Evolutionary conservation across 2,329 filamentous ascomycete genomes (phyloP), one percentile per base, ranked within the genome.

Genomic region (Byssoonygena ceratinophila): DNA sequence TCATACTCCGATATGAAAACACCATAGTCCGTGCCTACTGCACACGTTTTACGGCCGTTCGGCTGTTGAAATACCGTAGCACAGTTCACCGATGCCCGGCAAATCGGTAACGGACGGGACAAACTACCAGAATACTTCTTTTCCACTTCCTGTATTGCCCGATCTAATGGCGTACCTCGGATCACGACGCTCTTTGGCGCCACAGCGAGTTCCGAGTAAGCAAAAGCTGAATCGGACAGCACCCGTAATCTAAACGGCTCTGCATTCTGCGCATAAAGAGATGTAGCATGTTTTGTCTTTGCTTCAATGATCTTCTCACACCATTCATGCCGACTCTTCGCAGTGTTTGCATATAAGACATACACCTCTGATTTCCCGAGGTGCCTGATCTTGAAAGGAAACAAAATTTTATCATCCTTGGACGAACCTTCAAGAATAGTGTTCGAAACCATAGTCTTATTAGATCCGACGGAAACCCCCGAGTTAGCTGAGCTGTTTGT

Each of bases 321-420:
- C 94, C 94, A 98, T 46, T 94, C 87, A 56, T 82, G 76, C 53
- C 92, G 80, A 60, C 83, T 85, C 56, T 84, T 78, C 1, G 83
- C 79, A 1, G 82, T 84, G 4, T 84, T 80, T 0, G 91, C 90
- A 66, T 94, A 97, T 1, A 98, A 74, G 0, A 86, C 95, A 66
- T 96, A 97, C 0, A 87, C 83, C 60, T 95, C 90, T 45, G 43
- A 66, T 57, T 94, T 87, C 11, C 94, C 92, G 18, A 98, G 78
- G 71, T 98, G 92, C 71, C 96, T 96, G 65, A 98, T 81, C 59
- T 83, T 83, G 80, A 98, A 98, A 0, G 94, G 92, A 65, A 90
- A 98, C 60, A 98, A 71, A 43, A 92, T 85, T 66, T 84, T 87
- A 64, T 87, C 83, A 58, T 94, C 87, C 57, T 81, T 85, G 25